A percentile compares a stretch with the other conserved stretches of the same genome.
phyloP scores from a whole-genome alignment of 768 basidiomycete genomes.

The Lactarius vividus region DNA sequence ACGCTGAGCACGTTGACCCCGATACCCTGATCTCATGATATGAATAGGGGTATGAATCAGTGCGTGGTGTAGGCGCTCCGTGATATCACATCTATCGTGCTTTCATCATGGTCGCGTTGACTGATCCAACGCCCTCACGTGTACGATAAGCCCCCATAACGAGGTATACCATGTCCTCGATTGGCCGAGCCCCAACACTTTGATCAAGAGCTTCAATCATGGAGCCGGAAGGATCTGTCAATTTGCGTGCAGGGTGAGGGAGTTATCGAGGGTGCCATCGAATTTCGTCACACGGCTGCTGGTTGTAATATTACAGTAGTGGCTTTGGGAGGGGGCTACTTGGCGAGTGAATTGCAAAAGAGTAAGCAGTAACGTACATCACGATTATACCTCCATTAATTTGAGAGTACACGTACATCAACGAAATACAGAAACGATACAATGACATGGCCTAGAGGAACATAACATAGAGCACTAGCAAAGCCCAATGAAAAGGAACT shows the following conservation, averaged over 20 bases:
- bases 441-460: not conserved
- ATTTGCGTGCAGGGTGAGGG: not conserved
- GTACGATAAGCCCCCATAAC: not conserved
- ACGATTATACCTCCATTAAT: constrained; percentile 10
- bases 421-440: not conserved
- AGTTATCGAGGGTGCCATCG: not conserved
- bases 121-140: not conserved
- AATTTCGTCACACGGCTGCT: not conserved
- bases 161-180: not conserved
- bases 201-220: not conserved
- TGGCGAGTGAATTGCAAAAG: not conserved
- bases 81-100: not conserved
- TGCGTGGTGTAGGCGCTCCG: not conserved
- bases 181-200: not conserved
- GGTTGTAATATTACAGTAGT: not conserved
- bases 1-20: not conserved
- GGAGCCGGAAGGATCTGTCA: not conserved
- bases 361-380: constrained; percentile 2
- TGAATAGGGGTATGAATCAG: not conserved
- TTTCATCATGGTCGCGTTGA: not conserved
- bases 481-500: not conserved
- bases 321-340: not conserved
- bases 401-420: not conserved
- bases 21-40: not conserved
- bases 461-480: not conserved